Evolutionary conservation across 495 filamentous ascomycete species (phyloP).

Genomic region (Hyaloscypha finlandica): DNA sequence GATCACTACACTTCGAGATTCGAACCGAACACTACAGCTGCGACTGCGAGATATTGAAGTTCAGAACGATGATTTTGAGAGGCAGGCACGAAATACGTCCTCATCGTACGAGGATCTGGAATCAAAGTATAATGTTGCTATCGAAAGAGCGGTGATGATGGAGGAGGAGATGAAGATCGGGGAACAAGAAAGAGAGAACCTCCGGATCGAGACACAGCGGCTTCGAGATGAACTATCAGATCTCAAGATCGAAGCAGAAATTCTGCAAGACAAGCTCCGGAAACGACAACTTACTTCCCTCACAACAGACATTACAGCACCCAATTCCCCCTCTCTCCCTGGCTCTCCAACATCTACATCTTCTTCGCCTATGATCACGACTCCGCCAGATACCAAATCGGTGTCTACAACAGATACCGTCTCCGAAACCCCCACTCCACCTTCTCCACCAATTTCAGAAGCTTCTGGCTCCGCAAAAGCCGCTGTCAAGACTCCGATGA

Average conservation of each 20-base stretch:
- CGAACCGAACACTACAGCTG: constrained; percentile 77
- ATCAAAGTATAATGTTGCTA: constrained; percentile 92
- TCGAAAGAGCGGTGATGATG: constrained; percentile 88
- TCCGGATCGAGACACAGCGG: constrained; percentile 87
- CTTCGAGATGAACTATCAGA: constrained; percentile 89
- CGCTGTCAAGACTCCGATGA: constrained; percentile 29
- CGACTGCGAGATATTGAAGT: constrained; percentile 93
- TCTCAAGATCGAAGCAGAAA: constrained; percentile 91
- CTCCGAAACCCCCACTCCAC: constrained; percentile 58
- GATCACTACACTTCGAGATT: constrained; percentile 84
- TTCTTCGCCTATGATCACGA: constrained; percentile 72
- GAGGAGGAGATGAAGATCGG: constrained; percentile 91
- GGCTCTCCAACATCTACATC: constrained; percentile 65
- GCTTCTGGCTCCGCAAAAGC: constrained; percentile 49
- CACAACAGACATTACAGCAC: constrained; percentile 52
- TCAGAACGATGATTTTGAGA: constrained; percentile 96
- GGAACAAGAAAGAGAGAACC: constrained; percentile 83
- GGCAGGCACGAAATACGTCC: constrained; percentile 88
- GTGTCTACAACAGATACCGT: constrained; percentile 45
- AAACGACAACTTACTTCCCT: constrained; percentile 53
- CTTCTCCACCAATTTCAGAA: constrained; percentile 74
- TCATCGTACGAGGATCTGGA: constrained; percentile 96
- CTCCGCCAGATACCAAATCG: constrained; percentile 67
- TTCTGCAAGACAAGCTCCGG: constrained; percentile 87
- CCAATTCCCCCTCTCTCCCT: constrained; percentile 53